Conservation (phyloP, 2,329 filamentous ascomycete genomes). For the Penicillium oxalicum region DNA sequence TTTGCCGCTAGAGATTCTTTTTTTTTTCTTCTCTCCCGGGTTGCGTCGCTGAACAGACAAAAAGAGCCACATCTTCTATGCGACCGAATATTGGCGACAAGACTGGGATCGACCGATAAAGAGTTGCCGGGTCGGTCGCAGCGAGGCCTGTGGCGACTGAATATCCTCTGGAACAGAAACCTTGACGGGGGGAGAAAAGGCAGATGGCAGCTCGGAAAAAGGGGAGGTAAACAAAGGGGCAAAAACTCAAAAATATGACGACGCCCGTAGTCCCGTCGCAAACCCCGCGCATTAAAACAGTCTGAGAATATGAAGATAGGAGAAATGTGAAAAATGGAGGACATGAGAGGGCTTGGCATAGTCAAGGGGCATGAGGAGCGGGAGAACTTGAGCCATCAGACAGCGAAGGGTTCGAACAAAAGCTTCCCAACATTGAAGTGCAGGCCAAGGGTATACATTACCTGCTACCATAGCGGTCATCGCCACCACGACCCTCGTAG, state of each 20-base stretch:
- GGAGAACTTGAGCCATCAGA: conserved; percentile 16
- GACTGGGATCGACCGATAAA: conserved; percentile 23
- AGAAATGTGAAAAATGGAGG: conserved; percentile 18
- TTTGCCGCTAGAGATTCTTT: conserved; percentile 35
- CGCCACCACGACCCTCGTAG: conserved; percentile 35
- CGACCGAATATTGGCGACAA: conserved; percentile 32
- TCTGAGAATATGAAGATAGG: conserved; percentile 29
- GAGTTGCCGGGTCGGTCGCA: conserved; percentile 31
- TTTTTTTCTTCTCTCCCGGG: conserved; percentile 23
- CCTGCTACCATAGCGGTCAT: conserved; percentile 38
- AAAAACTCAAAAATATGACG: conserved; percentile 29
- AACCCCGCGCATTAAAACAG: conserved; percentile 34
- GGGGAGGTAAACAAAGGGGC: conserved; percentile 13
- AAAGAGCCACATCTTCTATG: conserved; percentile 33
- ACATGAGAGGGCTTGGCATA: conserved; percentile 1
- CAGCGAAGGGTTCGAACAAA: conserved; percentile 14
- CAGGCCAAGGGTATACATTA: conserved; percentile 26
- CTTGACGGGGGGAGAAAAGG: conserved; percentile 17
- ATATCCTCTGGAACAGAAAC: conserved; percentile 32
- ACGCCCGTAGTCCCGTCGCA: conserved; percentile 35
- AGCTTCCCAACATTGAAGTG: conserved; percentile 12
- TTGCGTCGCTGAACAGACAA: conserved; percentile 36
- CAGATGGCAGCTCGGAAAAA: conserved; percentile 4
- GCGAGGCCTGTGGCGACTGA: conserved; percentile 28
- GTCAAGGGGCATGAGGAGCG: conserved; percentile 1